Conservation (phyloP, 441 rosid genomes). For the Euphorbia schlechtendalii region DNA sequence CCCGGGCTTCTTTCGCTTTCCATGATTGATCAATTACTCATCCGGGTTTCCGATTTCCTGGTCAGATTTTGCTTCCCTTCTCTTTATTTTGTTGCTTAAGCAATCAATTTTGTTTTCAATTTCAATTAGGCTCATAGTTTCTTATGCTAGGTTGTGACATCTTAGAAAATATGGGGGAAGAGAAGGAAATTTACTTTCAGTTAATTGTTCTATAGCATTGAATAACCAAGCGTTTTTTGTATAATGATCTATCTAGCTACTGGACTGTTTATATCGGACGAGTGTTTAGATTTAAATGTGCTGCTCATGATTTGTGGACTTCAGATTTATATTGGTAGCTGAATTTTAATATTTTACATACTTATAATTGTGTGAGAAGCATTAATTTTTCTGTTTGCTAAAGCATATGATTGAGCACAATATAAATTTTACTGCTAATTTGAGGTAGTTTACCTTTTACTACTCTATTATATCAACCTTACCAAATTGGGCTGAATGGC, state of each 20-base stretch:
- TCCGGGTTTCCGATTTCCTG: constrained; percentile 23
- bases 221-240: no score
- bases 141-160: not conserved
- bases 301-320: not conserved
- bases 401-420: not conserved
- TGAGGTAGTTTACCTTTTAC: no score
- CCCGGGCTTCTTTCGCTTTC: not conserved
- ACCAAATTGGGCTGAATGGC: no score
- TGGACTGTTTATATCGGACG: no score
- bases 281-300: no score
- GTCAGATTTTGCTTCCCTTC: constrained; percentile 9
- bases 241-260: no score
- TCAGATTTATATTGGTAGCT: not conserved
- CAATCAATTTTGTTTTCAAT: not conserved
- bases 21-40: constrained; percentile 17
- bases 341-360: not conserved
- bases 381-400: not conserved
- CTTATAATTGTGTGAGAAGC: not conserved
- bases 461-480: no score
- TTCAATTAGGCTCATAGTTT: no score
- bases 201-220: no score
- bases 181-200: not conserved
- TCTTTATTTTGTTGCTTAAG: not conserved
- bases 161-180: not conserved
- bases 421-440: not conserved